These are phyloP conservation scores for Trypanosoma grayi DNA, from an alignment of 208 protist genomes.

Conservation along the genomic window DNA sequence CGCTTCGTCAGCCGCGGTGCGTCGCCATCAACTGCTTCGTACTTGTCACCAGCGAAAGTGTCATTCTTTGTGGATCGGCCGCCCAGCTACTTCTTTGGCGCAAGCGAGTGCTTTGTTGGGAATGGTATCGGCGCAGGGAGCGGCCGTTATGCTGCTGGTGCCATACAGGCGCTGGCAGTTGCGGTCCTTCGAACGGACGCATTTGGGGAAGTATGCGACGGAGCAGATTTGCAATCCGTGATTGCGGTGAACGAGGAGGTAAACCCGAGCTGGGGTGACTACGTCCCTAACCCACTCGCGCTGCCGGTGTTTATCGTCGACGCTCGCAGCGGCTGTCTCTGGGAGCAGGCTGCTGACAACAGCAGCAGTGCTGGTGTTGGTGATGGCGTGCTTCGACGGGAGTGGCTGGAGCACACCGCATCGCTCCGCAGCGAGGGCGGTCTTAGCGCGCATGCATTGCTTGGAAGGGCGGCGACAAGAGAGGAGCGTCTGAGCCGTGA, in stretches of 20 bases:
- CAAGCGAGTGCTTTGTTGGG: constrained; percentile 38
- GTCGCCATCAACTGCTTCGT: neutral
- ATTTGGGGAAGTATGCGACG: constrained; percentile 44
- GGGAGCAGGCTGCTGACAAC: constrained; percentile 11
- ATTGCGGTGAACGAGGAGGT: neutral
- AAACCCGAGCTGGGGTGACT: no score
- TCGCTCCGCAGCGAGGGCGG: constrained; percentile 21
- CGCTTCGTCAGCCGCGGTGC: constrained; percentile 20
- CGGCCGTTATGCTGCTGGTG: constrained; percentile 5
- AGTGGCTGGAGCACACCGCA: constrained; percentile 23
- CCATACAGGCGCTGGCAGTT: constrained; percentile 31
- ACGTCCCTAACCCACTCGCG: constrained; percentile 20
- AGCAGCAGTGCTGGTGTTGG: neutral
- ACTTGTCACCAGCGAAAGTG: neutral
- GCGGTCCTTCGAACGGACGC: constrained; percentile 49
- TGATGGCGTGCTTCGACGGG: constrained; percentile 6
- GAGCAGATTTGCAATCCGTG: constrained; percentile 9
- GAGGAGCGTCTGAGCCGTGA: constrained; percentile 29
- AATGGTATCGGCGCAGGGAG: constrained; percentile 44
- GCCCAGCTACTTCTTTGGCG: constrained; percentile 35
- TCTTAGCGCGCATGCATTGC: constrained; percentile 20
- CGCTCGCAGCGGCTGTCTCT: constrained; percentile 30
- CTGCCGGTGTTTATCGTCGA: constrained; percentile 55
- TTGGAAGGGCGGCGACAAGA: constrained; percentile 5
- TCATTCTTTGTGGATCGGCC: constrained; percentile 26